Conservation (phyloP, 176 grass and related monocot species). For the Aegilops tauschii region DNA sequence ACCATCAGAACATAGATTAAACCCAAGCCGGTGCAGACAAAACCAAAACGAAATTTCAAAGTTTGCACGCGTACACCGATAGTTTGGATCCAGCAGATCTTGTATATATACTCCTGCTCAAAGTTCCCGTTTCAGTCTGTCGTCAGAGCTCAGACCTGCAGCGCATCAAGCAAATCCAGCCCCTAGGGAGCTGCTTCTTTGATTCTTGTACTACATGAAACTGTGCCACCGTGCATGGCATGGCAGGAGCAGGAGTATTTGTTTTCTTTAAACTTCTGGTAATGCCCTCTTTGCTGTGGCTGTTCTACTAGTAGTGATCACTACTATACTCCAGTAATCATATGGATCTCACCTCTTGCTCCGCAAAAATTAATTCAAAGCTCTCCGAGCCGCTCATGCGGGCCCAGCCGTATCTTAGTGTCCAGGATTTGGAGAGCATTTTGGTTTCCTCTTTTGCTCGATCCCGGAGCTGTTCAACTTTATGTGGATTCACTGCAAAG, state of each 20-base stretch:
- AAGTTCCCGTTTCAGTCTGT: not conserved
- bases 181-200: not conserved
- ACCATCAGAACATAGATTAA: too few relatives aligned
- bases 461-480: not conserved
- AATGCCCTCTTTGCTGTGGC: conserved; percentile 22
- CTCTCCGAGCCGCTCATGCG: conserved; percentile 19
- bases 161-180: conserved; percentile 10
- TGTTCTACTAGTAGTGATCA: not conserved
- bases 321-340: conserved; percentile 1
- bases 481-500: conserved; percentile 27
- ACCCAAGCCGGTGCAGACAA: too few relatives aligned
- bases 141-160: conserved; percentile 14
- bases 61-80: not conserved
- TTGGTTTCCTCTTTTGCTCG: not conserved
- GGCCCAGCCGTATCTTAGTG: conserved; percentile 33
- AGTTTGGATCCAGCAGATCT: not conserved
- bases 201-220: not conserved
- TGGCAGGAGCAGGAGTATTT: not conserved
- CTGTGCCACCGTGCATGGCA: not conserved
- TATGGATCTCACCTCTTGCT: not conserved
- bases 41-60: too few relatives aligned
- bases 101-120: too few relatives aligned
- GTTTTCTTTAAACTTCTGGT: conserved; percentile 2
- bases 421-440: conserved; percentile 25
- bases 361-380: conserved; percentile 19